Evolutionary conservation across 768 basidiomycete genomes (phyloP), one percentile per base, ranked within the genome.

Genomic region (Chlorophyllum brunneum): DNA sequence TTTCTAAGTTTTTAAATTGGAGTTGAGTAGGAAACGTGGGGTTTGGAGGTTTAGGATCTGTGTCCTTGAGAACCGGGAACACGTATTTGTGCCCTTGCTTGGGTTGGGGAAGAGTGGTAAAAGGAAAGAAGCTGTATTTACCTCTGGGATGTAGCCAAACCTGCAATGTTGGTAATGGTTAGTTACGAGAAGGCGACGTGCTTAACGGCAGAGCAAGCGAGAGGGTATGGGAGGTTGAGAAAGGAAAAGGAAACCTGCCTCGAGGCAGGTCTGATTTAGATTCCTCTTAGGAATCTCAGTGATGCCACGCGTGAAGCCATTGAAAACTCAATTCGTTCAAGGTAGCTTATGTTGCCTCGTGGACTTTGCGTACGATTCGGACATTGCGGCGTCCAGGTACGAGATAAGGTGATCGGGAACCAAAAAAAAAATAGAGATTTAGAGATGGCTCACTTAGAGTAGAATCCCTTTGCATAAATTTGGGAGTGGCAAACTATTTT

Each of bases 401-500:
- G 16, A 39, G 34, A 57, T n/a, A n/a, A n/a, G n/a, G n/a, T 44
- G 33, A 46, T 38, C 44, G 39, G 51, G 27, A 43, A 16, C 39
- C 23, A 16, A 6, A 23, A 29, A 36, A 5, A 31, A 52, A 37
- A 43, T 34, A 24, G 8, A 15, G 41, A 26, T 27, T 37, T 41
- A 18, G n/a, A 51, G 22, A 18, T 24, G 11, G 70, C 82, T 68
- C 68, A 92, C 91, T 78, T 88, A 64, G 78, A 74, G 65, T 93
- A 93, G 67, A 92, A 92, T 5, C 70, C 76, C 62, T 79, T 83
- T 50, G 79, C 86, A 39, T 74, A 76, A 18, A 92, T 69, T 67
- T 92, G 90, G 8, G 90, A 87, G 67, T 92, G 86, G 46, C 67
- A 64, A 46, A 84, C 70, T 51, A 89, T 72, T 57, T 71, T 69